phyloP scores from a whole-genome alignment of 768 basidiomycete species.

The Nidularia pulvinata region DNA sequence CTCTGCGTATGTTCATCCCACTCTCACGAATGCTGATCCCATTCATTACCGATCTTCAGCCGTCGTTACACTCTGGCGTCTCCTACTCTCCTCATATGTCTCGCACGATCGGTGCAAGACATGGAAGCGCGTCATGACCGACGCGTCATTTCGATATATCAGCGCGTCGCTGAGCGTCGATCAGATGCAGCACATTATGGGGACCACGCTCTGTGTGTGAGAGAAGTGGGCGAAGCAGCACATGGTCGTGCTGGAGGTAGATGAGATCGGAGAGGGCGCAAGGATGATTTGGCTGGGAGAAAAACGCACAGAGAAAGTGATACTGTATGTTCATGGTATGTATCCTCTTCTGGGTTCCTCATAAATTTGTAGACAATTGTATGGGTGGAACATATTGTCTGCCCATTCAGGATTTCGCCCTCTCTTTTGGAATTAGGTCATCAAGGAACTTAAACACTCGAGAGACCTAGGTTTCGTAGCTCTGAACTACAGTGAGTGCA shows the following conservation, averaged over 20 bases:
- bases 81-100: slow-evolving; percentile 10
- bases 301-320: slow-evolving; percentile 24
- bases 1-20: too few species aligned
- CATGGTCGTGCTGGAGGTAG: slow-evolving; percentile 14
- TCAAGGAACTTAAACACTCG: slow-evolving; percentile 7
- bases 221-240: slow-evolving; percentile 15
- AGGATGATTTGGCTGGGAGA: slow-evolving; percentile 29
- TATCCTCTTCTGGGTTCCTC: background rate
- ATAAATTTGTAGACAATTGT: background rate
- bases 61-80: too few species aligned
- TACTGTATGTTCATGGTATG: slow-evolving; percentile 29
- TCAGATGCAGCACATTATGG: slow-evolving; percentile 19
- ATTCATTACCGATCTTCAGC: too few species aligned
- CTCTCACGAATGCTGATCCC: too few species aligned
- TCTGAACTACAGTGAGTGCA: slow-evolving; percentile 18
- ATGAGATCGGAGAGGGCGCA: slow-evolving; percentile 21
- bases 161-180: slow-evolving; percentile 7
- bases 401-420: slow-evolving; percentile 12
- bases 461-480: slow-evolving; percentile 16
- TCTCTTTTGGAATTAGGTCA: slow-evolving; percentile 20
- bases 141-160: slow-evolving; percentile 12
- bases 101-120: slow-evolving; percentile 17
- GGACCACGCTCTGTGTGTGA: slow-evolving; percentile 17
- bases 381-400: slow-evolving; percentile 24
- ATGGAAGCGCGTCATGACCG: slow-evolving; percentile 14